Evolutionary conservation across 1,284 basidiomycete genomes (phyloP), one percentile per base, ranked within the genome.

Genomic region (Rhodotorula sp.): DNA sequence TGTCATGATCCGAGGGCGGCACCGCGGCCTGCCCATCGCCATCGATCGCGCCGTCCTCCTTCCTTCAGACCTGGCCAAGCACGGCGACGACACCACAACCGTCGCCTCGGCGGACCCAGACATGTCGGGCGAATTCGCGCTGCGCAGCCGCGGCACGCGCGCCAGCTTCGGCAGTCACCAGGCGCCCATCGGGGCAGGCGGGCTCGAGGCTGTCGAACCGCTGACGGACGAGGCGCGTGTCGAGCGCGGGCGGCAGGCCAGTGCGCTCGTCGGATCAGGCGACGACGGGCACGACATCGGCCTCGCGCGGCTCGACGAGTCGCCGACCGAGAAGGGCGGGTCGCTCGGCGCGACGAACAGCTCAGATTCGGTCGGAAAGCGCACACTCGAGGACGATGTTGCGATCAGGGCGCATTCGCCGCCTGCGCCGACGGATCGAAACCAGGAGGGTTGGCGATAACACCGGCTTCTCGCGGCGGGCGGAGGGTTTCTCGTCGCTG

Each of bases 1-100:
- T 8, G 93, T 97, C 76, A 97, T 98, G 92, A 85, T 98, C 66
- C 89, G 95, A 73, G 95, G 95, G 15, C 86, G 94, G 21, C 95
- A 98, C 82, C 88, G 96, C 60, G 93, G 93, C 8, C 80, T 90
- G 5, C 83, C 83, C 0, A 80, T 81, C 46, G 79, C 75, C 3
- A 74, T 97, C 70, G 91, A 96, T 82, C 89, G 93, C 39, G 91
- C 93, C 1, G 78, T 83, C 13, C 66, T 83, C 60, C 73, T 83
- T 10, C 82, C 82, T 0, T 66, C 73, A 2, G 81, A 82, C 44
- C 71, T 77, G 41, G 68, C 70, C 34, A 70, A 64, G 51, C 70
- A 72, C 50, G 44, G 56, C 34, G 70, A 72, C 70, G 70, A 72
- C 62, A 72, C 70, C 6, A 59, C 60, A 1, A 68, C 66, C 3